Conservation (phyloP, 1,139 yeast species). For the Chernovozyma aurita region DNA sequence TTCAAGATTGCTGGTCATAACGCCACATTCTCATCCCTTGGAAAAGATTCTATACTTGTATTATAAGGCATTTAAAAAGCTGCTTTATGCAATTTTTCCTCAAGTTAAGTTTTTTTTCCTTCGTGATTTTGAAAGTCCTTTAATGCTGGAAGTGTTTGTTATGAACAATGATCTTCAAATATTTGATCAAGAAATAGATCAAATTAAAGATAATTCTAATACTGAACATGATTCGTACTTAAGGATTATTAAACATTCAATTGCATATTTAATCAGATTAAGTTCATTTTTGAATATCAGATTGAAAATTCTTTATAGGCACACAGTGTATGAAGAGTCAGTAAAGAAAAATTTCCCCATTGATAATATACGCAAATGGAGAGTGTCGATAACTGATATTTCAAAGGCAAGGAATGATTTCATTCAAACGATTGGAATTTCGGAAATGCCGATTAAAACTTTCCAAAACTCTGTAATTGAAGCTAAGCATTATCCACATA, state of each 20-base stretch:
- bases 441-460: slow-evolving; percentile 23
- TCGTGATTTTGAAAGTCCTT: slow-evolving; percentile 41
- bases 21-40: slow-evolving; percentile 22
- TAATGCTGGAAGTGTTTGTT: slow-evolving; percentile 37
- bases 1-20: slow-evolving; percentile 21
- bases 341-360: slow-evolving; percentile 25
- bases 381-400: slow-evolving; percentile 24
- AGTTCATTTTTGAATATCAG: slow-evolving; percentile 26
- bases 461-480: slow-evolving; percentile 24
- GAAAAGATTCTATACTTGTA: slow-evolving; percentile 32
- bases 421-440: slow-evolving; percentile 20
- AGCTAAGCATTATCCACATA: slow-evolving; percentile 27
- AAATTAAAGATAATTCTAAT: slow-evolving; percentile 12
- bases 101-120: slow-evolving; percentile 39
- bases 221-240: slow-evolving; percentile 12
- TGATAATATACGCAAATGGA: slow-evolving; percentile 27
- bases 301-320: slow-evolving; percentile 21
- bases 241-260: slow-evolving; percentile 19
- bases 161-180: slow-evolving; percentile 23
- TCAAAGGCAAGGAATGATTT: slow-evolving; percentile 23
- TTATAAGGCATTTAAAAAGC: slow-evolving; percentile 32
- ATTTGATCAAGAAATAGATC: slow-evolving; percentile 15
- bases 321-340: slow-evolving; percentile 23
- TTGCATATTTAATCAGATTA: slow-evolving; percentile 33
- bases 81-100: slow-evolving; percentile 35